Evolutionary conservation across 2,329 filamentous ascomycete species (phyloP).

Genomic region (Ceratocystis colombiana): DNA sequence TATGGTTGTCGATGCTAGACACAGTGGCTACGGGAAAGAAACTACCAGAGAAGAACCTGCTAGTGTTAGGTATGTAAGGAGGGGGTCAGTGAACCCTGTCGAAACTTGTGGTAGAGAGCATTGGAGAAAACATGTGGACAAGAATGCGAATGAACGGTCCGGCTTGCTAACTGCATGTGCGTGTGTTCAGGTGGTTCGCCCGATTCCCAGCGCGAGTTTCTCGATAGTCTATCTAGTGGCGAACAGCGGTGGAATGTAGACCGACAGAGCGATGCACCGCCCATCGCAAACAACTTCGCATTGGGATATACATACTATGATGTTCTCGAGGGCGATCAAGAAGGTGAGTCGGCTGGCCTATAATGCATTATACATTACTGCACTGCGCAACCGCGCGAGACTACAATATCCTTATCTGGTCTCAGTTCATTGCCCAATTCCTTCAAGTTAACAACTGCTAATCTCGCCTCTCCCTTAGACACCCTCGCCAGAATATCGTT

Average conservation of each 20-base stretch:
- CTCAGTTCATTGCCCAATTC: background rate
- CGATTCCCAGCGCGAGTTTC: constrained; percentile 74
- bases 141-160: background rate
- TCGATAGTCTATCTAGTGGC: constrained; percentile 52
- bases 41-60: constrained; percentile 80
- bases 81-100: background rate
- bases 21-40: constrained; percentile 81
- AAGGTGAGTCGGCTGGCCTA: constrained; percentile 48
- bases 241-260: constrained; percentile 46
- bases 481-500: constrained; percentile 80
- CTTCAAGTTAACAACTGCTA: background rate
- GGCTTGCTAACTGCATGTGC: constrained; percentile 13
- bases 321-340: constrained; percentile 85
- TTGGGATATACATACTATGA: constrained; percentile 93
- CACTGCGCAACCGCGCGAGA: too few species aligned
- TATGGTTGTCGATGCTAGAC: constrained; percentile 91
- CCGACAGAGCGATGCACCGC: constrained; percentile 54
- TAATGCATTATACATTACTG: too few species aligned
- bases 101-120: constrained; percentile 7
- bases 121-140: constrained; percentile 7
- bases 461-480: constrained; percentile 42
- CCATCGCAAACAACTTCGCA: constrained; percentile 84
- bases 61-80: constrained; percentile 60
- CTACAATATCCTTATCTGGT: too few species aligned
- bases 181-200: constrained; percentile 57